Percentiles rank a stretch among this genome's conserved stretches.
phyloP scores from a whole-genome alignment of 768 basidiomycete species.

The Cyathus striatus region DNA sequence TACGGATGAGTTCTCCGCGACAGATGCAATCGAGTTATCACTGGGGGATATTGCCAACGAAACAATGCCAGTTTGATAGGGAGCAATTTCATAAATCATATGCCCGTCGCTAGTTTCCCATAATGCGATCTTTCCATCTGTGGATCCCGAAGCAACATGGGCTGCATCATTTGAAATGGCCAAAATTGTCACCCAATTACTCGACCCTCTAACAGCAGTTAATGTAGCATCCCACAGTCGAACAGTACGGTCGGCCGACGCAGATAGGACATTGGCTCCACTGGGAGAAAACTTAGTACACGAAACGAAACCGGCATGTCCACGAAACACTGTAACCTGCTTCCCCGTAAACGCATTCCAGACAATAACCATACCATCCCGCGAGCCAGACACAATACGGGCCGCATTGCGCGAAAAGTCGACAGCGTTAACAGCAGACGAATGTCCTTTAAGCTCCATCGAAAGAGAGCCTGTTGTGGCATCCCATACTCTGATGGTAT shows the following conservation, averaged over 20 bases:
- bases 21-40: background rate
- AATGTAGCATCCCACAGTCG: background rate
- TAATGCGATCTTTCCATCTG: background rate
- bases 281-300: background rate
- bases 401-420: background rate
- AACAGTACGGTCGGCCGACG: background rate
- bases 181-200: background rate
- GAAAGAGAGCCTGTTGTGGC: background rate
- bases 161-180: background rate
- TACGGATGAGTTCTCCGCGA: background rate
- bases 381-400: background rate
- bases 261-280: background rate
- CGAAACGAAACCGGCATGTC: background rate
- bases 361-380: background rate
- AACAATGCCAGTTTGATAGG: background rate
- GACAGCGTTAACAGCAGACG: background rate
- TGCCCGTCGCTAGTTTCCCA: background rate
- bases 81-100: background rate
- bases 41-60: background rate
- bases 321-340: background rate
- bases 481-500: background rate
- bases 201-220: background rate
- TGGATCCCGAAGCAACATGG: background rate
- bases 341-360: background rate
- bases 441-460: background rate